Evolutionary conservation across 306 rosid genomes (phyloP).

Genomic region (Cucumis hystrix): DNA sequence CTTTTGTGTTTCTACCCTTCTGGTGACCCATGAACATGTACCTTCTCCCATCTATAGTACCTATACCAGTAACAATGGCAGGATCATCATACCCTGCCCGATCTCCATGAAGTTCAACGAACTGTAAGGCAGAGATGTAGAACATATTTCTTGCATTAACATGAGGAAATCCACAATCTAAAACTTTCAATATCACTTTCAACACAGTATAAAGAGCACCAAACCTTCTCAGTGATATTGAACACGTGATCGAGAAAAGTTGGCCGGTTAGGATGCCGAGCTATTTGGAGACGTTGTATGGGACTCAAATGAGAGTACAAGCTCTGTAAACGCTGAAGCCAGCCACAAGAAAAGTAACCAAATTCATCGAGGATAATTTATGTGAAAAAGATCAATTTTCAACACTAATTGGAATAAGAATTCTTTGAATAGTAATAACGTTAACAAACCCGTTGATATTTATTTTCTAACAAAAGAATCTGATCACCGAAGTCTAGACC

Average conservation of each 20-base stretch:
- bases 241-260: conserved; percentile 87
- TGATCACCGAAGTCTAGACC: conserved; percentile 90
- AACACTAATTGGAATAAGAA: background rate
- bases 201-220: conserved; percentile 8
- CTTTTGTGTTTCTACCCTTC: conserved; percentile 95
- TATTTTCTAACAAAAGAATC: conserved; percentile 52
- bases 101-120: conserved; percentile 97
- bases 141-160: conserved; percentile 5
- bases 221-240: conserved; percentile 84
- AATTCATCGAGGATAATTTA: conserved; percentile 1
- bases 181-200: background rate
- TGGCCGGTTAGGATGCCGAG: conserved; percentile 96
- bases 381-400: background rate
- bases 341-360: conserved; percentile 10
- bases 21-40: conserved; percentile 98
- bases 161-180: conserved; percentile 11
- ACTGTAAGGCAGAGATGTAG: conserved; percentile 33
- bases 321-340: conserved; percentile 63
- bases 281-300: conserved; percentile 69
- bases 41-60: conserved; percentile 65
- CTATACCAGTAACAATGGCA: conserved; percentile 90
- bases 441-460: conserved; percentile 59
- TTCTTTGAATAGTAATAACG: background rate
- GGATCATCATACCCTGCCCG: conserved; percentile 93
- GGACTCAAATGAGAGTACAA: conserved; percentile 63